Evolutionary conservation across 1,139 yeast genomes (phyloP).

Genomic region (Yamadazyma epiphylla): DNA sequence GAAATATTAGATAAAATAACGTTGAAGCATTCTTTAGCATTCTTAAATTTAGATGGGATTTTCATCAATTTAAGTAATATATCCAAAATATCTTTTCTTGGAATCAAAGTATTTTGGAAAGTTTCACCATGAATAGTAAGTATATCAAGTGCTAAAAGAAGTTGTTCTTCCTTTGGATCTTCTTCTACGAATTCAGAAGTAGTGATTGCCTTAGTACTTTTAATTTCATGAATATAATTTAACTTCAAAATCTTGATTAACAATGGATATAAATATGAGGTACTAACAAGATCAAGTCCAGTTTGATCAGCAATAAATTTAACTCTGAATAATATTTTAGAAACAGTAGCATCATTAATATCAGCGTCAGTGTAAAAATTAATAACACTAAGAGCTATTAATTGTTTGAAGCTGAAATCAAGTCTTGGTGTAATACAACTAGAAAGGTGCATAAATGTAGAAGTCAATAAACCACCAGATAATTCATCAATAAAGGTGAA

Average conservation of each 20-base stretch:
- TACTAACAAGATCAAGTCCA: constrained; percentile 63
- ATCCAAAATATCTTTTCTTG: constrained; percentile 60
- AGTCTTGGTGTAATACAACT: constrained; percentile 47
- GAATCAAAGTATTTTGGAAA: constrained; percentile 63
- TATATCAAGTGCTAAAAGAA: constrained; percentile 73
- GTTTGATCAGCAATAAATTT: constrained; percentile 72
- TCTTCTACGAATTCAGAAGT: constrained; percentile 69
- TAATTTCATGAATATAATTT: constrained; percentile 53
- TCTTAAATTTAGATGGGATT: constrained; percentile 73
- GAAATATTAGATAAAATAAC: constrained; percentile 75
- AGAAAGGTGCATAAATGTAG: constrained; percentile 45
- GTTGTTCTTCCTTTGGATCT: constrained; percentile 85
- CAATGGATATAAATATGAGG: constrained; percentile 74
- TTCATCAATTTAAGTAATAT: constrained; percentile 65
- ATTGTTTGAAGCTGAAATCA: constrained; percentile 31
- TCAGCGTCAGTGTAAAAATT: constrained; percentile 49
- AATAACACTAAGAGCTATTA: constrained; percentile 66
- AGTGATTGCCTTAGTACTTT: constrained; percentile 43
- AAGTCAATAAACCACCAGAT: constrained; percentile 32
- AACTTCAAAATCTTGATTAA: constrained; percentile 58
- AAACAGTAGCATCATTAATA: constrained; percentile 28
- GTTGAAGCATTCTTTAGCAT: constrained; percentile 78
- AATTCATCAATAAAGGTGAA: constrained; percentile 33
- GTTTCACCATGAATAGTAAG: constrained; percentile 72
- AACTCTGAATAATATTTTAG: constrained; percentile 69